phyloP scores from a whole-genome alignment of 768 basidiomycete species.

The Mycena vitilis region DNA sequence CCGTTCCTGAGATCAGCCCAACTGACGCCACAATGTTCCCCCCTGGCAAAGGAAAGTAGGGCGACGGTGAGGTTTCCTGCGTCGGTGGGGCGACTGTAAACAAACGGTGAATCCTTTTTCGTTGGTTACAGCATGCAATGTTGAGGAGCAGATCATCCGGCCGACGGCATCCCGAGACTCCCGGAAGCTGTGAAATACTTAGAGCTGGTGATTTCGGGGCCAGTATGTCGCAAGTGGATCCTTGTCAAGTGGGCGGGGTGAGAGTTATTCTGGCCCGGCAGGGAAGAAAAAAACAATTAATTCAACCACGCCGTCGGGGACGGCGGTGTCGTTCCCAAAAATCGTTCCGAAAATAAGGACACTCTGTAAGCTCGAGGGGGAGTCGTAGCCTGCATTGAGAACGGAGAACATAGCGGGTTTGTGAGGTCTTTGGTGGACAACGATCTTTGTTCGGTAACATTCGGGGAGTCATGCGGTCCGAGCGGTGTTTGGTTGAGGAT shows the following conservation, averaged over 20 bases:
- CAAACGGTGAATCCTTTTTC: neutral
- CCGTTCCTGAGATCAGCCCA: conserved; percentile 13
- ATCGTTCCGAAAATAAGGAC: neutral
- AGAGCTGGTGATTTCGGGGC: conserved; percentile 6
- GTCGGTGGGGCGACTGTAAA: neutral
- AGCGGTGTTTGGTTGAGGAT: conserved; percentile 10
- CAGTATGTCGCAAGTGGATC: conserved; percentile 9
- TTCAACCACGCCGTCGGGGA: conserved; percentile 7
- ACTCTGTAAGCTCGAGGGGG: neutral
- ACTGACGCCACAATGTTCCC: neutral
- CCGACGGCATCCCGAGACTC: conserved; percentile 4
- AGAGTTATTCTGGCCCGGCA: no score
- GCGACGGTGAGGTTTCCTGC: neutral
- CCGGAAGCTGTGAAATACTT: conserved; percentile 3
- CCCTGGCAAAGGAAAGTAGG: neutral
- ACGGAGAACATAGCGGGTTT: neutral
- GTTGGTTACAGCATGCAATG: conserved; percentile 1
- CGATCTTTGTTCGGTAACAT: conserved; percentile 7
- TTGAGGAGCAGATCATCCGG: neutral
- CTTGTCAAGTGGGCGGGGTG: conserved; percentile 5
- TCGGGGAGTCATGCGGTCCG: conserved; percentile 24
- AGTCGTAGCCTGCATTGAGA: neutral
- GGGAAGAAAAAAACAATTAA: conserved; percentile 1
- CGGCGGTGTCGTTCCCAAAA: neutral
- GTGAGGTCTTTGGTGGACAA: conserved; percentile 3